These are phyloP conservation scores for Aspergillus sclerotiicarbonarius DNA, from an alignment of 495 filamentous ascomycete species.

Conservation along the genomic window DNA sequence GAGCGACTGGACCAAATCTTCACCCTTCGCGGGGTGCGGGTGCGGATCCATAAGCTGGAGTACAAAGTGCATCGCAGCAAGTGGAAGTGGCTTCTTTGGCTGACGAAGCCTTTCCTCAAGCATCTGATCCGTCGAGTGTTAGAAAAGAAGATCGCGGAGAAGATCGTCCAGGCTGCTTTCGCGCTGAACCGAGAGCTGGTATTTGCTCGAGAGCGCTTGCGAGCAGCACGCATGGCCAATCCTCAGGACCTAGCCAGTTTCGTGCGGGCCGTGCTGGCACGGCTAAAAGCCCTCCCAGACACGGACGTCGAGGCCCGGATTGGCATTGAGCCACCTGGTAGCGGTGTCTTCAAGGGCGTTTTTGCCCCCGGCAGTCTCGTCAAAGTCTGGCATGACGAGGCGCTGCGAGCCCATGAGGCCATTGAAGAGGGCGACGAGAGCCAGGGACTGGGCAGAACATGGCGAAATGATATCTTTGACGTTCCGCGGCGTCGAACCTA, in stretches of 20 bases:
- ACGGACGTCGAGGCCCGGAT: conserved; percentile 70
- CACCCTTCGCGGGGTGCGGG: conserved; percentile 68
- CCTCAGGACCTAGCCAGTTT: conserved; percentile 80
- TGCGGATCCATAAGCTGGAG: conserved; percentile 81
- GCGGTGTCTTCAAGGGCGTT: conserved; percentile 73
- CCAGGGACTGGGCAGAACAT: conserved; percentile 44
- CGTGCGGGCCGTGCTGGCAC: conserved; percentile 72
- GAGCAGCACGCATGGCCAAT: conserved; percentile 78
- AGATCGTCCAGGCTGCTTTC: conserved; percentile 66
- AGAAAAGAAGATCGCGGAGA: conserved; percentile 72
- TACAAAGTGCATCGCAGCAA: conserved; percentile 73
- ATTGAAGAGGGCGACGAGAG: conserved; percentile 54
- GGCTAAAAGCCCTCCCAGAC: conserved; percentile 66
- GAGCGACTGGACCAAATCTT: conserved; percentile 77
- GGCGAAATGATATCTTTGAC: conserved; percentile 87
- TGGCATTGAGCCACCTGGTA: conserved; percentile 60
- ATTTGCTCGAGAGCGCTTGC: conserved; percentile 79
- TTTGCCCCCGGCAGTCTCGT: conserved; percentile 88
- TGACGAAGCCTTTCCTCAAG: conserved; percentile 80
- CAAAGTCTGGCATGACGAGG: conserved; percentile 83
- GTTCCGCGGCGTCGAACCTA: conserved; percentile 32
- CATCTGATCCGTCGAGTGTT: conserved; percentile 75
- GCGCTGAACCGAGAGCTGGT: conserved; percentile 80
- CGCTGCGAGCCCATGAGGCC: conserved; percentile 60
- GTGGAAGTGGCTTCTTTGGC: conserved; percentile 74